Percentiles rank a stretch among this genome's conserved stretches.
Conservation (phyloP, 495 filamentous ascomycete genomes). For the Pyrenopolyporus hunteri region DNA sequence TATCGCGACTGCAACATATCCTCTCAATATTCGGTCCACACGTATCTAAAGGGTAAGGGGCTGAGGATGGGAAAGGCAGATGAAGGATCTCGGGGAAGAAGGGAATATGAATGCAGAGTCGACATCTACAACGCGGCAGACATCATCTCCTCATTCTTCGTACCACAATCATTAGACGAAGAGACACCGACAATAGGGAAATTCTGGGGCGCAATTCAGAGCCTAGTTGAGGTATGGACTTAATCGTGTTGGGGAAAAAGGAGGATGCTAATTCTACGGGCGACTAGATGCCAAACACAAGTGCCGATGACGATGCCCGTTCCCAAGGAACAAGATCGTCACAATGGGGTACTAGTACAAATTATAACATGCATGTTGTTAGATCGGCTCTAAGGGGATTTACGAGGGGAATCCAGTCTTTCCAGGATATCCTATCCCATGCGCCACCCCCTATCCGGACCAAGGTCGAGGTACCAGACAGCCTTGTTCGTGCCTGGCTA, state of each 20-base stretch:
- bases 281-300: constrained; percentile 2
- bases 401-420: constrained; percentile 27
- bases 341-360: background rate
- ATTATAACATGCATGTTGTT: constrained; percentile 2
- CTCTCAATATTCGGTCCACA: constrained; percentile 12
- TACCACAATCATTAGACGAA: constrained; percentile 28
- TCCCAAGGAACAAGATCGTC: background rate
- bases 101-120: constrained; percentile 36
- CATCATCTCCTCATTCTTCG: constrained; percentile 45
- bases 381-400: constrained; percentile 27
- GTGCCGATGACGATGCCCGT: background rate
- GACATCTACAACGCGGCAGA: constrained; percentile 44
- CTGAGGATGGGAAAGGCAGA: constrained; percentile 16
- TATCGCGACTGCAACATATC: constrained; percentile 20
- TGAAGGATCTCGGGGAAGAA: constrained; percentile 10
- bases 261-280: background rate
- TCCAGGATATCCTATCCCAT: constrained; percentile 38
- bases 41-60: constrained; percentile 15
- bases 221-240: constrained; percentile 33
- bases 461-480: constrained; percentile 38
- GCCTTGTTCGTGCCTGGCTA: constrained; percentile 42
- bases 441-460: constrained; percentile 12
- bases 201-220: constrained; percentile 46
- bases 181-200: constrained; percentile 37
- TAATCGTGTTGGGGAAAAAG: background rate